phyloP scores from a whole-genome alignment of 257 asterid genomes.

The Fraxinus pennsylvanica region DNA sequence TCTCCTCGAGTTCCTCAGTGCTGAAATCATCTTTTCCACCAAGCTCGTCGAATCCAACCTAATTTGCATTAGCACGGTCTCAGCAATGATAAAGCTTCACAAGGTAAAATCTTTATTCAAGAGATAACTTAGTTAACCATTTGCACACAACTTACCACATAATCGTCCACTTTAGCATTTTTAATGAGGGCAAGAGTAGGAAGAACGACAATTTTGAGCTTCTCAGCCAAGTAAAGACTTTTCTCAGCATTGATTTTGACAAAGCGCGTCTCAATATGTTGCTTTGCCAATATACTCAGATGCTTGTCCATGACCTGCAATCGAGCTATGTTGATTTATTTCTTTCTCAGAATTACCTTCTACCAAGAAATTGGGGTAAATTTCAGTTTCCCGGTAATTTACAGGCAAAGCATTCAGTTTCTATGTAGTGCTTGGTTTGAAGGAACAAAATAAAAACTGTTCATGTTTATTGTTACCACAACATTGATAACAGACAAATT shows the following conservation, averaged over 20 bases:
- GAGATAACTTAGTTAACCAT: not conserved
- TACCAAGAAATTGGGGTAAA: not conserved
- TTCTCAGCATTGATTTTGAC: conserved; percentile 95
- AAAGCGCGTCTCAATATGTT: conserved; percentile 89
- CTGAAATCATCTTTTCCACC: conserved; percentile 90
- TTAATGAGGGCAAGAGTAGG: conserved; percentile 92
- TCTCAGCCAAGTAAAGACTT: conserved; percentile 82
- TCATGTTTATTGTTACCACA: not conserved
- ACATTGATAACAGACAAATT: conserved; percentile 1
- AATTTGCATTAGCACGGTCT: conserved; percentile 15
- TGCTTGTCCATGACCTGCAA: conserved; percentile 95
- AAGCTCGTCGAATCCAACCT: conserved; percentile 98
- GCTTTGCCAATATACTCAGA: conserved; percentile 77
- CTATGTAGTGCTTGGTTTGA: not conserved
- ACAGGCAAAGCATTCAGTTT: not conserved
- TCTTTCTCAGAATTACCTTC: conserved; percentile 1
- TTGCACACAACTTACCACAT: conserved; percentile 61
- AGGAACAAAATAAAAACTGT: not conserved
- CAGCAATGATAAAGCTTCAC: conserved; percentile 16
- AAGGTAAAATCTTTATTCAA: not conserved
- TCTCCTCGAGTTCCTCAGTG: conserved; percentile 92
- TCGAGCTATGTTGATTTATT: conserved; percentile 13
- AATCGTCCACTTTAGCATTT: conserved; percentile 91
- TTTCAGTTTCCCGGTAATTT: not conserved
- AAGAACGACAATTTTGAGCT: conserved; percentile 82